Evolutionary conservation across 129 eudicot genomes (phyloP), one percentile per base, ranked within the genome.

Genomic region (Helichrysum umbraculigerum): DNA sequence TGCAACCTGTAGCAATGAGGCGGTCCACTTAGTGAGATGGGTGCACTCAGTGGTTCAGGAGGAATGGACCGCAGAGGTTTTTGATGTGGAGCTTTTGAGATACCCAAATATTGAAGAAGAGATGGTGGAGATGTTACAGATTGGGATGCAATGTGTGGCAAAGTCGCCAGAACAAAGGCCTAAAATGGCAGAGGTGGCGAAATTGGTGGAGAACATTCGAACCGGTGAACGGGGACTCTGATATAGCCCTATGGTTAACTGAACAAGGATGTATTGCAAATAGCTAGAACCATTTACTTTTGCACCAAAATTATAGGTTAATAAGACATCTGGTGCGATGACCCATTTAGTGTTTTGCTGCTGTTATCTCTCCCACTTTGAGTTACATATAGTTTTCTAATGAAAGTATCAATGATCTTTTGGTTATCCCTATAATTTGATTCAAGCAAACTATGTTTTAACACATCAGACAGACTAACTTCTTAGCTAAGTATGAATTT

Each of bases 41-140:
- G 98, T 88, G 10, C 76, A 85, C 34, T 94, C 97, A 0, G 97
- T 91, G 61, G 97, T 94, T 35, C 85, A 88, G 37, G 98, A 94
- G 83, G 98, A 94, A 79, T 94, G 97, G 98, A 91, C 97, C 0
- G 96, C 96, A 12, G 97, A 94, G 80, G 98, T 94, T 50, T 94
- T 94, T 52, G 98, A 94, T 34, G 76, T 91, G 7, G 93, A 87
- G 87, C 92, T 91, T 34, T 32, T 94, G 84, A 82, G 83, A 91
- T 88, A 78, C 76, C 93, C 96, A 7, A 83, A 91, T 59, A 85
- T 91, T 42, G 98, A 94, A 76, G 97, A 88, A 71, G 98, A 91
- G 75, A 91, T 91, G 97, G 97, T 91, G 54, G 86, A 87, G 69
- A 85, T 94, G 97, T 70, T 94, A 79, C 93, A 89, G 76, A 78